Conservation (phyloP, 169 alveolate genomes). For the Perkinsus marinus region DNA sequence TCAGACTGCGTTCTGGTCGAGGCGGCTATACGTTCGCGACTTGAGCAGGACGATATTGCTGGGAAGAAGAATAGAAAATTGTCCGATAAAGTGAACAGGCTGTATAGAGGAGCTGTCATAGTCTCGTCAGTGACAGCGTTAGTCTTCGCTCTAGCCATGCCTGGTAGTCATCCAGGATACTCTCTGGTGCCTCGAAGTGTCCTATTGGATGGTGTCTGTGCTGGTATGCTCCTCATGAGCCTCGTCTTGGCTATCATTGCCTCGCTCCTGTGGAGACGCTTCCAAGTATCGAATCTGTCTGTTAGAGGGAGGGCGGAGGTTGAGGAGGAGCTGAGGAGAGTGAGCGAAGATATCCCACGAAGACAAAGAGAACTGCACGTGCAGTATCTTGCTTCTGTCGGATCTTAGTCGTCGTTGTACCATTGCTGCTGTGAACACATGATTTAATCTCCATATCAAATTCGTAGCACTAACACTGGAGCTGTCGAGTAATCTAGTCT, state of each 20-base stretch:
- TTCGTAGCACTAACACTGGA: too few relatives aligned
- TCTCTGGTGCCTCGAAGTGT: not conserved
- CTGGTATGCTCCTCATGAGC: not conserved
- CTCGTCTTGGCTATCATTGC: not conserved
- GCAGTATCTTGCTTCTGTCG: not conserved
- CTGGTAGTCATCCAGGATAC: not conserved
- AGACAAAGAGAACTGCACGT: not conserved
- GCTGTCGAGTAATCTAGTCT: not conserved
- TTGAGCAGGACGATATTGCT: not conserved
- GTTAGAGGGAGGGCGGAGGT: not conserved
- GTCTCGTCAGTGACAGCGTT: not conserved
- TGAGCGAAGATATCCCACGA: not conserved
- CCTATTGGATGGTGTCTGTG: not conserved
- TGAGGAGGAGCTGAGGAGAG: not conserved
- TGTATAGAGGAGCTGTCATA: not conserved
- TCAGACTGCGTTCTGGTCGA: not conserved
- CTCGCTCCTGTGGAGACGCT: not conserved
- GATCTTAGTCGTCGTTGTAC: not conserved
- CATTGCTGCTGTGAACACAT: too few relatives aligned
- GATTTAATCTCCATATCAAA: too few relatives aligned
- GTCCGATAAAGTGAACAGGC: not conserved
- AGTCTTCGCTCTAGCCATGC: not conserved
- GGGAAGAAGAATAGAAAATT: not conserved
- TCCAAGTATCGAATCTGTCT: not conserved
- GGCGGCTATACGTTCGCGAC: not conserved